Evolutionary conservation across 352 stramenopile genomes (phyloP).

Genomic region (Globisporangium echinulatum): DNA sequence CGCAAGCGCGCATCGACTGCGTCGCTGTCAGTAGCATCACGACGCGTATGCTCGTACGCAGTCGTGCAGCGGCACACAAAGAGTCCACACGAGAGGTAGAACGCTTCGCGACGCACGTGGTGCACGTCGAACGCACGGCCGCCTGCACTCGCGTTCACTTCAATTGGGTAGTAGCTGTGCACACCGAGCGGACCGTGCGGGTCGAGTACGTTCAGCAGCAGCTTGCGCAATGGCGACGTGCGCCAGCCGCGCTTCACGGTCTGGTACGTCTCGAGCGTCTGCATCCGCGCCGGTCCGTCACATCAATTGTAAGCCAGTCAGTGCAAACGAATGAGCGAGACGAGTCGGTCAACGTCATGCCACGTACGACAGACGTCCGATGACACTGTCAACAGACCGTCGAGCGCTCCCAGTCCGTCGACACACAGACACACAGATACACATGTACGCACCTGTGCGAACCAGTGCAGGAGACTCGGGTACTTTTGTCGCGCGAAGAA

Average conservation of each 20-base stretch:
- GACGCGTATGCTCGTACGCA: constrained; percentile 56
- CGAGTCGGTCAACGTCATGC: background rate
- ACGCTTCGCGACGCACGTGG: constrained; percentile 59
- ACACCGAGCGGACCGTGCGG: constrained; percentile 72
- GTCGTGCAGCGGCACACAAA: constrained; percentile 57
- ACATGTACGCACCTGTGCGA: constrained; percentile 48
- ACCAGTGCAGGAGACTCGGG: constrained; percentile 76
- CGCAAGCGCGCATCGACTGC: background rate
- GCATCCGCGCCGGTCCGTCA: constrained; percentile 2
- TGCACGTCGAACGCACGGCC: constrained; percentile 31
- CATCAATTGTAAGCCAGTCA: too few species aligned
- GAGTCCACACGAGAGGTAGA: constrained; percentile 71
- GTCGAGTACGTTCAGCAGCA: constrained; percentile 76
- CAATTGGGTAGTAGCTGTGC: constrained; percentile 74
- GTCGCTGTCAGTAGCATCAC: background rate
- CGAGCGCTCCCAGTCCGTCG: too few species aligned
- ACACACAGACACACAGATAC: too few species aligned
- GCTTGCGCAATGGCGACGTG: constrained; percentile 50
- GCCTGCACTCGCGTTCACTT: constrained; percentile 9
- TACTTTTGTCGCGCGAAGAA: constrained; percentile 84
- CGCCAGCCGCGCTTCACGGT: constrained; percentile 60
- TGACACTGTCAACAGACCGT: background rate
- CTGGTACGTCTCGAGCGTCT: constrained; percentile 80
- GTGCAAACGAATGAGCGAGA: too few species aligned
- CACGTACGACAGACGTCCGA: background rate